These are phyloP conservation scores for Parmelia sp. DNA, from an alignment of 495 filamentous ascomycete genomes.

Conservation along the genomic window DNA sequence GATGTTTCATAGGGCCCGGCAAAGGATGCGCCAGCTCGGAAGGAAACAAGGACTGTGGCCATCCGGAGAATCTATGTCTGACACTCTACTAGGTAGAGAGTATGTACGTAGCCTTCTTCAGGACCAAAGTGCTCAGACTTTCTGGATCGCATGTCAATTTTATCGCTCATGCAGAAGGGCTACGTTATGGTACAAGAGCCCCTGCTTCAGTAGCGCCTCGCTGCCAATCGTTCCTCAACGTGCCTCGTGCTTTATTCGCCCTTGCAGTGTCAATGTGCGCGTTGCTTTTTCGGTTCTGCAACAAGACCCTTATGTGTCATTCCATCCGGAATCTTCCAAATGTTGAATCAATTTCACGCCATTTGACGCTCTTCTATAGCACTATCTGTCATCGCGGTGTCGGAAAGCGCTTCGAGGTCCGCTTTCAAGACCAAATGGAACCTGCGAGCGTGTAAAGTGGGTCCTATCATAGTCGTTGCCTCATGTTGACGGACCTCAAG, in stretches of 20 bases:
- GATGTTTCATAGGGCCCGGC: not conserved
- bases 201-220: conserved; percentile 5
- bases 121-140: not conserved
- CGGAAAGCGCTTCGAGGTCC: not conserved
- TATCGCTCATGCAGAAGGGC: conserved; percentile 13
- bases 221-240: conserved; percentile 19
- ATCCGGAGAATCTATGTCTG: not conserved
- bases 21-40: not conserved
- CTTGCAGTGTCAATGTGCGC: conserved; percentile 5
- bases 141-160: conserved; percentile 10
- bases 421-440: not conserved
- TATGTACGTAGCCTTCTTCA: not conserved
- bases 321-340: too few species aligned
- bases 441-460: not conserved
- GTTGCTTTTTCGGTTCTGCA: not conserved
- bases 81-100: not conserved
- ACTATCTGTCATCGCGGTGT: not conserved
- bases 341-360: not conserved
- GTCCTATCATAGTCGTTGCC: not conserved
- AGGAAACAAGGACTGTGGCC: not conserved
- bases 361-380: not conserved
- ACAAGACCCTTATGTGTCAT: not conserved
- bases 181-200: not conserved
- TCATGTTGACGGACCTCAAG: not conserved
- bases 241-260: conserved; percentile 6